Conservation (phyloP, 306 rosid species). For the Vigna mungo region DNA sequence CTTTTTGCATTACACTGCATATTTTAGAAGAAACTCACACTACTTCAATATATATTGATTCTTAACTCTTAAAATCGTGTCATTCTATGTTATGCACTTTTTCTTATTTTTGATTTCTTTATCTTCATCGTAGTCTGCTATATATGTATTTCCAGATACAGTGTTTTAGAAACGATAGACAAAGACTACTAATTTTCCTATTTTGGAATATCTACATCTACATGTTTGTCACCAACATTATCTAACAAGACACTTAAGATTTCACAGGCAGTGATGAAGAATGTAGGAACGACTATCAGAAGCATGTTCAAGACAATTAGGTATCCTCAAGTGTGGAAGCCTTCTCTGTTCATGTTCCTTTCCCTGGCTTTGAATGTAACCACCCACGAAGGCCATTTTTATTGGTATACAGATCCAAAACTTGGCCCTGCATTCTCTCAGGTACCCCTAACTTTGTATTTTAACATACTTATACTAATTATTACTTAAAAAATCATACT, state of each 20-base stretch:
- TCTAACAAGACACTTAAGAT: background rate
- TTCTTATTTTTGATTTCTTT: background rate
- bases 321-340: constrained; percentile 80
- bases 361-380: constrained; percentile 63
- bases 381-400: constrained; percentile 82
- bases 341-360: constrained; percentile 75
- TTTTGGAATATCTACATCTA: background rate
- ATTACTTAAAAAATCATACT: background rate
- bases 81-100: background rate
- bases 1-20: too few relatives aligned
- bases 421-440: constrained; percentile 88
- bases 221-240: background rate
- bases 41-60: too few relatives aligned
- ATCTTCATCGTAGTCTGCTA: background rate
- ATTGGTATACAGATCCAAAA: constrained; percentile 82
- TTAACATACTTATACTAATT: background rate
- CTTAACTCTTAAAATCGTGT: background rate
- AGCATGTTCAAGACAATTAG: constrained; percentile 63
- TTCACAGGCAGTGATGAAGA: constrained; percentile 50
- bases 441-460: constrained; percentile 45
- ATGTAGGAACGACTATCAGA: constrained; percentile 52
- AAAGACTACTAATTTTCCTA: background rate
- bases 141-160: background rate
- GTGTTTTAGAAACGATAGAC: background rate
- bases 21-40: too few relatives aligned